These are phyloP conservation scores for Ramaria sp. DNA, from an alignment of 768 basidiomycete genomes.

Conservation along the genomic window DNA sequence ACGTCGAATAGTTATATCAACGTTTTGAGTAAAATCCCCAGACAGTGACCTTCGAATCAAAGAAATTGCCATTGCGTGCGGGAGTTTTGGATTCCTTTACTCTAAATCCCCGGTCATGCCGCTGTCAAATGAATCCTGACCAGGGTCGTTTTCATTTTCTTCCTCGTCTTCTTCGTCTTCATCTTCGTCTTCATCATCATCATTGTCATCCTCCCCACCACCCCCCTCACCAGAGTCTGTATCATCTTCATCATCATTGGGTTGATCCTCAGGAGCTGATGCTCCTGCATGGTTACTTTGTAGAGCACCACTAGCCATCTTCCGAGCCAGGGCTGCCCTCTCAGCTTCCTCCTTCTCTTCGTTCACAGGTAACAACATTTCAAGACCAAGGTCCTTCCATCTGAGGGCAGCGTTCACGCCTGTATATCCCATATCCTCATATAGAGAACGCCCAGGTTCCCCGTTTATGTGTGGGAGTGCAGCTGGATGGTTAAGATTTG, in stretches of 20 bases:
- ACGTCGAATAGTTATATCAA: too few species aligned
- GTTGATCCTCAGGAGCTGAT: background rate
- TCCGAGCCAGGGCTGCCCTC: constrained; percentile 63
- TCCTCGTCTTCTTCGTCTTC: constrained; percentile 3
- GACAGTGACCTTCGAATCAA: too few species aligned
- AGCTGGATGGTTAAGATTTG: constrained; percentile 68
- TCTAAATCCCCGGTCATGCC: background rate
- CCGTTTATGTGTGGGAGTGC: constrained; percentile 59
- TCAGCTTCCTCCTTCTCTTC: constrained; percentile 65
- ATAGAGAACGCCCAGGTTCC: constrained; percentile 70
- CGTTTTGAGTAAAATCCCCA: too few species aligned
- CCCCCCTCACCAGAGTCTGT: background rate
- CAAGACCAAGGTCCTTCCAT: constrained; percentile 76
- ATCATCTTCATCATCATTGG: constrained; percentile 5
- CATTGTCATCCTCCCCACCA: constrained; percentile 3
- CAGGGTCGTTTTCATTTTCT: background rate
- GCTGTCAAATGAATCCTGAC: constrained; percentile 5
- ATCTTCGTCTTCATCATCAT: constrained; percentile 6
- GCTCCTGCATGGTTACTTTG: constrained; percentile 6
- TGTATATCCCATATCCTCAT: constrained; percentile 70
- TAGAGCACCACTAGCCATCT: constrained; percentile 37
- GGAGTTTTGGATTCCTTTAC: background rate
- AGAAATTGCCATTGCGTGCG: too few species aligned
- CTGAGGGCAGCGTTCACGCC: constrained; percentile 64
- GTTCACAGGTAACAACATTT: constrained; percentile 63